These are phyloP conservation scores for Ramaria sp. DNA, from an alignment of 768 basidiomycete species.

Conservation along the genomic window DNA sequence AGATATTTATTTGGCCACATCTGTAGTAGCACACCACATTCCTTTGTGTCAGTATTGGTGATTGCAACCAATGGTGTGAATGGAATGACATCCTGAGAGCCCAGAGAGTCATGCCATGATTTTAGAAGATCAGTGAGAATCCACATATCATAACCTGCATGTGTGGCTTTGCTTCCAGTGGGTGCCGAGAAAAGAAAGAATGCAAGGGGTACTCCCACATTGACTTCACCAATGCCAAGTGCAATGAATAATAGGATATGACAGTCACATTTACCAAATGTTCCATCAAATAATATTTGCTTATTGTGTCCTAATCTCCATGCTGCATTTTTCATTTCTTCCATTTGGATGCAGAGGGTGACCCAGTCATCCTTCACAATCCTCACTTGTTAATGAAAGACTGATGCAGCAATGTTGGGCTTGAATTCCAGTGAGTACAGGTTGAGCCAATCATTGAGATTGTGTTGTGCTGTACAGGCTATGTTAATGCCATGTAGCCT, in stretches of 20 bases:
- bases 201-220: slow-evolving; percentile 21
- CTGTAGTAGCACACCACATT: neutral
- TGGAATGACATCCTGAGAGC: too few relatives aligned
- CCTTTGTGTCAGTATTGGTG: slow-evolving; percentile 8
- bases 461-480: neutral
- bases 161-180: neutral
- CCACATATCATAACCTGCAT: neutral
- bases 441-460: neutral
- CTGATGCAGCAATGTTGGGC: neutral
- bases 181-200: slow-evolving; percentile 25
- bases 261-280: slow-evolving; percentile 14
- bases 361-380: neutral
- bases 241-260: slow-evolving; percentile 22
- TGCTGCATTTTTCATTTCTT: neutral
- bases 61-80: too few relatives aligned
- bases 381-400: neutral
- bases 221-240: slow-evolving; percentile 21
- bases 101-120: too few relatives aligned
- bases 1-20: too few relatives aligned
- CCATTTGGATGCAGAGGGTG: neutral
- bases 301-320: neutral
- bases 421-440: neutral
- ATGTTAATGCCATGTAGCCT: neutral
- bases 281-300: slow-evolving; percentile 17
- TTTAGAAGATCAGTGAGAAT: too few relatives aligned